Evolutionary conservation across 2,329 filamentous ascomycete genomes (phyloP), one percentile per base, ranked within the genome.

Genomic region (Aspergillus novoparasiticus): DNA sequence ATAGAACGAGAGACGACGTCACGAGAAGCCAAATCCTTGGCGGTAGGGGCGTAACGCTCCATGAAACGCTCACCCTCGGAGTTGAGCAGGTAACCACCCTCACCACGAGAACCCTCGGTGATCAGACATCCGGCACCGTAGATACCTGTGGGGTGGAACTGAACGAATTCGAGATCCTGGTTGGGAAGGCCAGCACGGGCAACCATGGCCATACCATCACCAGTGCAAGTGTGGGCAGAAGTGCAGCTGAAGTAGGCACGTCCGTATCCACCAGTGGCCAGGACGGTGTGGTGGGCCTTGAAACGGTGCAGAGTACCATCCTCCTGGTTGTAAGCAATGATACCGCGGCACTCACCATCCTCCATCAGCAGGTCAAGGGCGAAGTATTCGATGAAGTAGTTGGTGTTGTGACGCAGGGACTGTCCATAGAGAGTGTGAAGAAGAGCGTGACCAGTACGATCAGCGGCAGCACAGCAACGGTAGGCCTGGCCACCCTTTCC

Each of bases 351-450:
- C 81, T 94, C 91, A 65, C 94, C 94, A 74, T 96, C 92, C 83
- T 97, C 91, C 95, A 98, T 98, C 75, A 99, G 91, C 81, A 98
- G 84, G 78, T 98, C 95, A 71, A 96, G 87, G 73, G 94, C 95
- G 80, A 98, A 99, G 86, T 94, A 98, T 83, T 98, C 95, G 80
- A 99, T 97, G 83, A 99, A 98, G 87, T 97, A 99, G 86, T 97
- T 97, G 77, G 94, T 97, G 86, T 97, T 97, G 87, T 98, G 93
- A 77, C 92, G 87, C 66, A 98, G 88, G 59, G 94, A 97, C 84
- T 97, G 94, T 74, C 95, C 95, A 82, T 98, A 99, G 70, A 99
- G 91, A 30, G 95, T 99, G 87, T 99, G 95, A 58, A 99, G 89
- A 71, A 99, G 91, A 75, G 95, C 95, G 82, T 99, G 95, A 68